Conservation (phyloP, 192 early-diverging fungal species). For the Gaertneriomyces sp. region DNA sequence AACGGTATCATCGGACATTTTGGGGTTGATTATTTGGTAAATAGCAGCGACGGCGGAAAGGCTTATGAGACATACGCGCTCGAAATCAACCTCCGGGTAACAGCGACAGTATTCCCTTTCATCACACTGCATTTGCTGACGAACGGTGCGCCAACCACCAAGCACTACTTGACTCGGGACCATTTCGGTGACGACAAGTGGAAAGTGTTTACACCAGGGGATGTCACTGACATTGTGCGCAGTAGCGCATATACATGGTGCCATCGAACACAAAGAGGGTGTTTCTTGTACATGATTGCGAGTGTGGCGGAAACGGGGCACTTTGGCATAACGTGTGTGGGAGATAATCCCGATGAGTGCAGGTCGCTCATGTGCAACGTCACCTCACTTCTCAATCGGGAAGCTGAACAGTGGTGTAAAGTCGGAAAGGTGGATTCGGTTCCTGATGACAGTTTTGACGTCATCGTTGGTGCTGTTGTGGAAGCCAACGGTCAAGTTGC, state of each 20-base stretch:
- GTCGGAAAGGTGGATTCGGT: not conserved
- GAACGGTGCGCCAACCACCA: not conserved
- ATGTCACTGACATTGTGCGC: not conserved
- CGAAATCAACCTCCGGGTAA: constrained; percentile 10
- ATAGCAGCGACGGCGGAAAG: not conserved
- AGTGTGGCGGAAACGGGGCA: constrained; percentile 2
- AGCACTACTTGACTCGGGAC: constrained; percentile 2
- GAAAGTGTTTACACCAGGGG: constrained; percentile 3
- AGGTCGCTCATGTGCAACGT: not conserved
- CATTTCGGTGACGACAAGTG: not conserved
- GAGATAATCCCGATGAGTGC: not conserved
- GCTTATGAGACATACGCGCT: not conserved
- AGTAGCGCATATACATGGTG: not conserved
- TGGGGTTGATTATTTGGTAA: constrained; percentile 10
- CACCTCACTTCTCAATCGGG: not conserved
- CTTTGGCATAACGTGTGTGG: constrained; percentile 5
- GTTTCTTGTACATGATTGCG: not conserved
- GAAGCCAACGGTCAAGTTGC: not conserved
- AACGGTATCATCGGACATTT: constrained; percentile 1
- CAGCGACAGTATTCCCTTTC: constrained; percentile 1
- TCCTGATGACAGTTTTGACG: constrained; percentile 2
- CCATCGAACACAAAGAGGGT: not conserved
- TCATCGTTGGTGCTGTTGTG: constrained; percentile 8
- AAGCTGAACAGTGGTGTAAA: not conserved
- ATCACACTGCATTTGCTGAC: not conserved